Percentiles rank a stretch among this genome's conserved stretches.
Evolutionary conservation across 2,329 filamentous ascomycete species (phyloP).

Genomic region (Fusarium odoratissimum): DNA sequence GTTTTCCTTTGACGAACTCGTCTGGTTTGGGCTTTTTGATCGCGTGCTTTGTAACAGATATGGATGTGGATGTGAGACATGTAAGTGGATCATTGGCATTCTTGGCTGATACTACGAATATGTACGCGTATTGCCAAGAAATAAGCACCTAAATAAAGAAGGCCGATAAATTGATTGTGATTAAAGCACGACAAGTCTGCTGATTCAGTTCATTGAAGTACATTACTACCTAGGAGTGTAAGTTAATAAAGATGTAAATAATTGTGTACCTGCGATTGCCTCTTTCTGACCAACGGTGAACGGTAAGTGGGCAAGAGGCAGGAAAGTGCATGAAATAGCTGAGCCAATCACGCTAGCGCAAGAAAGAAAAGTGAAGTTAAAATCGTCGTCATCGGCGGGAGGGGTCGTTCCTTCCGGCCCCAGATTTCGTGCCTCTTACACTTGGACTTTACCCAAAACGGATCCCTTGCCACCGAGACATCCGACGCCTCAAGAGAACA

Average conservation of each 20-base stretch:
- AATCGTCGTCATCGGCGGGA: constrained; percentile 28
- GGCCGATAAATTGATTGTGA: not conserved
- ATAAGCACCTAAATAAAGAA: not conserved
- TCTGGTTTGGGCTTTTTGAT: not conserved
- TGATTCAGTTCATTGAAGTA: not conserved
- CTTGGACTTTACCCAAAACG: constrained; percentile 28
- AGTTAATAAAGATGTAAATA: not conserved
- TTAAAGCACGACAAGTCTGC: not conserved
- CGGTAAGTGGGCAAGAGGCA: not conserved
- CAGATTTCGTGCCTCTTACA: constrained; percentile 20
- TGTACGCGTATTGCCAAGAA: not conserved
- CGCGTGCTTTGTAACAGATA: not conserved
- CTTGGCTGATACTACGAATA: not conserved
- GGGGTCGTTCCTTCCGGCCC: constrained; percentile 22
- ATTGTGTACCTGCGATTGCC: not conserved
- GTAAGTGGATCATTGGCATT: constrained; percentile 5
- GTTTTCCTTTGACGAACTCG: not conserved
- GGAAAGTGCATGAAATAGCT: not conserved
- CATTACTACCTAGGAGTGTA: not conserved
- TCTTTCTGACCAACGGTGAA: not conserved
- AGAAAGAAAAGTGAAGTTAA: not conserved
- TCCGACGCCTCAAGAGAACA: constrained; percentile 31
- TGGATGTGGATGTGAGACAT: constrained; percentile 2
- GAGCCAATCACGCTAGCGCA: constrained; percentile 1
- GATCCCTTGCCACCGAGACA: constrained; percentile 36